These are phyloP conservation scores for Lenzites betulinus DNA, from an alignment of 768 basidiomycete genomes.

Conservation along the genomic window DNA sequence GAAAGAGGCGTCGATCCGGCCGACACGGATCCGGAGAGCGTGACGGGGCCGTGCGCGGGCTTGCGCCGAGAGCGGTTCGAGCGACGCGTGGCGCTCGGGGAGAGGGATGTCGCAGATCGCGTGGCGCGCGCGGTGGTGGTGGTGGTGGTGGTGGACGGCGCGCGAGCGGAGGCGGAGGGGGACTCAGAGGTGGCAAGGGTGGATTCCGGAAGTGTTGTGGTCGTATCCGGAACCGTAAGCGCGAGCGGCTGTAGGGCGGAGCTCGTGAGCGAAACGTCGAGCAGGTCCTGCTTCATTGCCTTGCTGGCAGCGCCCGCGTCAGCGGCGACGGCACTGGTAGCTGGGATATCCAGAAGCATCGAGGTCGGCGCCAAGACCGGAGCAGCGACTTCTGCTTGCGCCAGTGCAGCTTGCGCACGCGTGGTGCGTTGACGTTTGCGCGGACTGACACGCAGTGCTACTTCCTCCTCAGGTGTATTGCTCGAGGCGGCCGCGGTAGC, in stretches of 20 bases:
- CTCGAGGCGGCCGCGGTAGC: conserved; percentile 1
- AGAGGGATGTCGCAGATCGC: neutral
- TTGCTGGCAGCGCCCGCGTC: neutral
- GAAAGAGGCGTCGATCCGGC: conserved; percentile 3
- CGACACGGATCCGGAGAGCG: neutral
- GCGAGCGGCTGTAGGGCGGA: conserved; percentile 5
- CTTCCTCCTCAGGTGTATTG: neutral
- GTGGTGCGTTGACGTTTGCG: conserved; percentile 19
- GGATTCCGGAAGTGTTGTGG: neutral
- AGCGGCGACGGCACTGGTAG: neutral
- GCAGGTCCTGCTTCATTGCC: conserved; percentile 6
- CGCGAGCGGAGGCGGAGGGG: no score
- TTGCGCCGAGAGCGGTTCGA: conserved; percentile 18
- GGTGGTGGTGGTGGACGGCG: no score
- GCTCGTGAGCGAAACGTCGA: neutral
- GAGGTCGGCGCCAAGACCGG: neutral
- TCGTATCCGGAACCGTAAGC: conserved; percentile 3
- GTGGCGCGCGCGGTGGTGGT: neutral
- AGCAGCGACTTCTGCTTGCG: neutral
- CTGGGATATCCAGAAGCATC: conserved; percentile 2
- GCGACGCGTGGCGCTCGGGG: conserved; percentile 6
- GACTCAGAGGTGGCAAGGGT: no score
- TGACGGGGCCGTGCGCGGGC: conserved; percentile 13
- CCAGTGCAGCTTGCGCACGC: conserved; percentile 4
- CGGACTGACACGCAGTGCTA: neutral